phyloP scores from a whole-genome alignment of 345 rosid species.

The Hibiscus tridactylites region DNA sequence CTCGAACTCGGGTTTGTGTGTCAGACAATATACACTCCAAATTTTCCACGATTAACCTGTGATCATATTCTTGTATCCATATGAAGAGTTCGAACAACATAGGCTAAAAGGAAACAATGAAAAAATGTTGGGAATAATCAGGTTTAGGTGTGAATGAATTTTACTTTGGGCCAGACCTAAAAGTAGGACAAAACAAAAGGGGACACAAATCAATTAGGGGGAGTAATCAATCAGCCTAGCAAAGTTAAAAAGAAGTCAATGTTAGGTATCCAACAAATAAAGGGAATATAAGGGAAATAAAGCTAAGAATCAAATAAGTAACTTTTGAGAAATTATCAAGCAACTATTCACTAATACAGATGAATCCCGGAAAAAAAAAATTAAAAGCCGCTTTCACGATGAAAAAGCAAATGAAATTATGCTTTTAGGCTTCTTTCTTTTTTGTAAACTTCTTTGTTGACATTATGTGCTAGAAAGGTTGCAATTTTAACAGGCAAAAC shows the following conservation, averaged over 20 bases:
- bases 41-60: background rate
- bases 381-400: slow-evolving; percentile 3
- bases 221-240: background rate
- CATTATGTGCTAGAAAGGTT: background rate
- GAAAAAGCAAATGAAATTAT: slow-evolving; percentile 11
- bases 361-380: slow-evolving; percentile 1
- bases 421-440: slow-evolving; percentile 10
- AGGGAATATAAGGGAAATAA: slow-evolving; percentile 8
- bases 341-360: slow-evolving; percentile 11
- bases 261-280: slow-evolving; percentile 18
- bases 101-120: background rate
- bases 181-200: slow-evolving; percentile 4
- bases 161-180: slow-evolving; percentile 7
- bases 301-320: slow-evolving; percentile 9
- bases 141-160: slow-evolving; percentile 8
- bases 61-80: too few relatives aligned
- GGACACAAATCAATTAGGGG: background rate
- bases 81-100: background rate
- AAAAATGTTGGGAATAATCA: background rate
- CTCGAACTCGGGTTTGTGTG: background rate
- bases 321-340: slow-evolving; percentile 13
- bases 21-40: background rate
- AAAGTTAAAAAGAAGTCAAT: slow-evolving; percentile 14
- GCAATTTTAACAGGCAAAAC: background rate
- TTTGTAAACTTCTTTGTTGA: background rate